These are phyloP conservation scores for Paracamarosporium sp. DNA, from an alignment of 2,329 filamentous ascomycete species.

Conservation along the genomic window DNA sequence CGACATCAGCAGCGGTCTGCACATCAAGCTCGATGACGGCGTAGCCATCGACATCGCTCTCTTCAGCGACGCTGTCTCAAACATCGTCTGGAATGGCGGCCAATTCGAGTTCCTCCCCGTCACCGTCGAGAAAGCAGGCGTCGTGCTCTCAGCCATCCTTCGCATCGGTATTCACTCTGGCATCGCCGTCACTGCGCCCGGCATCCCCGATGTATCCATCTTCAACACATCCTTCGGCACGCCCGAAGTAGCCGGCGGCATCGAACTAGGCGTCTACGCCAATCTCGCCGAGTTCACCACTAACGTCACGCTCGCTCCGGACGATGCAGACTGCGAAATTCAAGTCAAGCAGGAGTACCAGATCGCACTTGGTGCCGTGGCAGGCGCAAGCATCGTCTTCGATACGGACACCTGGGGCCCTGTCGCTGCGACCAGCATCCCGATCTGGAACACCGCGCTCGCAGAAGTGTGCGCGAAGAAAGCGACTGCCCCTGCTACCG, in stretches of 20 bases:
- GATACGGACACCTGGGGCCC: constrained; percentile 59
- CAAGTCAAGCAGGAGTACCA: constrained; percentile 57
- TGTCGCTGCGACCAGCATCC: constrained; percentile 52
- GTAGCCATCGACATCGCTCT: constrained; percentile 57
- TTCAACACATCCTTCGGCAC: constrained; percentile 6
- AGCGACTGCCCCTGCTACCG: constrained; percentile 8
- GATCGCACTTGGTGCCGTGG: constrained; percentile 61
- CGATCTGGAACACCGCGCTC: constrained; percentile 62
- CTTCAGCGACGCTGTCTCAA: constrained; percentile 58
- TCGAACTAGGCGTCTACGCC: constrained; percentile 58
- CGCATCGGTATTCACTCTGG: constrained; percentile 57
- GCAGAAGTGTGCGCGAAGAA: constrained; percentile 51
- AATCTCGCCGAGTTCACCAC: constrained; percentile 63
- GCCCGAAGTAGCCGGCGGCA: constrained; percentile 49
- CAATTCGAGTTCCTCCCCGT: constrained; percentile 65
- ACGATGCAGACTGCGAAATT: constrained; percentile 52
- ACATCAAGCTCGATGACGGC: constrained; percentile 61
- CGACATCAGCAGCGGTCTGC: constrained; percentile 62
- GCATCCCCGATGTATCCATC: neutral
- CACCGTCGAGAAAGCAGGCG: constrained; percentile 54
- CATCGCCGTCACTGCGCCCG: constrained; percentile 14
- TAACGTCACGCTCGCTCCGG: constrained; percentile 54
- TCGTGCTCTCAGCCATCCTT: constrained; percentile 55
- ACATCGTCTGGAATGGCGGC: constrained; percentile 58
- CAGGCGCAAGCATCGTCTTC: constrained; percentile 60